Percentiles rank a stretch among this genome's conserved stretches.
phyloP scores from a whole-genome alignment of 1,284 basidiomycete genomes.

The Macrocybe sp. region DNA sequence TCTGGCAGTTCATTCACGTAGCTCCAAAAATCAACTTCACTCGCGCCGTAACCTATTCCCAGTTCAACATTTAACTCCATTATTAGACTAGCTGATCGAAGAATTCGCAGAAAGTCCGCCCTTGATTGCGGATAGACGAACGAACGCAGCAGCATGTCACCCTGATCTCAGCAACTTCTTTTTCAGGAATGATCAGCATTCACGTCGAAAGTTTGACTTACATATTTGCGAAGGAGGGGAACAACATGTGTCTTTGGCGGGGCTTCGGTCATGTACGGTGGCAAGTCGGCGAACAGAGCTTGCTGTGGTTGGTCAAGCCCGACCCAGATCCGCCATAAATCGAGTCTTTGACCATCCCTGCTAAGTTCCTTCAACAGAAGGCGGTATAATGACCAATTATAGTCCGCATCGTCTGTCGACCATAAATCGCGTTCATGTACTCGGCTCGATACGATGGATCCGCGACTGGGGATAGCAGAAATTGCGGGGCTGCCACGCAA shows the following conservation, averaged over 20 bases:
- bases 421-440: constrained; percentile 29
- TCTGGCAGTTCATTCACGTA: constrained; percentile 29
- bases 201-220: constrained; percentile 31
- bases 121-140: constrained; percentile 73
- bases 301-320: constrained; percentile 24
- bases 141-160: constrained; percentile 43
- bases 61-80: constrained; percentile 32
- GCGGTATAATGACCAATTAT: constrained; percentile 59
- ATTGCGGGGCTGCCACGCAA: no score
- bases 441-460: constrained; percentile 15
- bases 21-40: constrained; percentile 50
- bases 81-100: constrained; percentile 41
- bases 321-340: constrained; percentile 69
- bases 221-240: constrained; percentile 51
- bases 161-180: constrained; percentile 30
- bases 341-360: constrained; percentile 66
- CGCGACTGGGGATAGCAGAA: constrained; percentile 10
- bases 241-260: constrained; percentile 41
- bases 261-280: not conserved
- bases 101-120: constrained; percentile 49
- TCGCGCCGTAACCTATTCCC: constrained; percentile 23
- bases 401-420: constrained; percentile 38
- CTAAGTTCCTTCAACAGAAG: constrained; percentile 45
- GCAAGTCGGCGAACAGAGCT: constrained; percentile 3
- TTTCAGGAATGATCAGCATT: constrained; percentile 1